These are phyloP conservation scores for Epichloe gansuensis DNA, from an alignment of 2,329 filamentous ascomycete genomes.

Conservation along the genomic window DNA sequence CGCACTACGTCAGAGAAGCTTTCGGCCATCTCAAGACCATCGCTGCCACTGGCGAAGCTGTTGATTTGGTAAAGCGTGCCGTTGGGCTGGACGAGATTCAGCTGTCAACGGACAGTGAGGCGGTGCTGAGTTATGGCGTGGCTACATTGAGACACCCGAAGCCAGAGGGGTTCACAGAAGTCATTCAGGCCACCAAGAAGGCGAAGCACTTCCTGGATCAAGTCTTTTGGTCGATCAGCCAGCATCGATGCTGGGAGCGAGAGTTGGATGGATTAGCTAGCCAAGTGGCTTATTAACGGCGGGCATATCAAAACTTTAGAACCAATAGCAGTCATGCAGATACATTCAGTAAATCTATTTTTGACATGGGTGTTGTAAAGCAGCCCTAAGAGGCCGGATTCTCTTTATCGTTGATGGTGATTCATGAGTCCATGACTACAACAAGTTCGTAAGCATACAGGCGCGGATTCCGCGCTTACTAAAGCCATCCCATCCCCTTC, in stretches of 20 bases:
- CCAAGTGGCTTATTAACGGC: constrained; percentile 53
- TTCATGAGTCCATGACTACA: no score
- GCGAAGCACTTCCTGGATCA: constrained; percentile 57
- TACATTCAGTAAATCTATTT: no score
- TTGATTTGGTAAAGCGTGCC: constrained; percentile 45
- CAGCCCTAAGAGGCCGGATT: no score
- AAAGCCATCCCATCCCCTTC: no score
- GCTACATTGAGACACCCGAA: constrained; percentile 49
- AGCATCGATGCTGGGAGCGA: constrained; percentile 62
- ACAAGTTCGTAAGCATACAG: no score
- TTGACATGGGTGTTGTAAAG: no score
- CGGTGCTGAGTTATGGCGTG: constrained; percentile 61
- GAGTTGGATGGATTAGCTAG: constrained; percentile 58
- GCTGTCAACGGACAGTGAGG: constrained; percentile 32
- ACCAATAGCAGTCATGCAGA: no score
- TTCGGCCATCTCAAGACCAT: constrained; percentile 76
- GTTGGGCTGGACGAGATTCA: constrained; percentile 30
- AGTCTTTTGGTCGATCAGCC: constrained; percentile 57
- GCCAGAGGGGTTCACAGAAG: constrained; percentile 48
- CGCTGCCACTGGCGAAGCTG: constrained; percentile 61
- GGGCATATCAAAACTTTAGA: neutral
- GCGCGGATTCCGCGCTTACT: no score
- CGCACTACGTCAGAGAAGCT: constrained; percentile 68
- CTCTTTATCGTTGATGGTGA: no score
- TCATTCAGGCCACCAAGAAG: constrained; percentile 51